phyloP scores from a whole-genome alignment of 139 green algal genomes.

The Zygnema cylindricum region DNA sequence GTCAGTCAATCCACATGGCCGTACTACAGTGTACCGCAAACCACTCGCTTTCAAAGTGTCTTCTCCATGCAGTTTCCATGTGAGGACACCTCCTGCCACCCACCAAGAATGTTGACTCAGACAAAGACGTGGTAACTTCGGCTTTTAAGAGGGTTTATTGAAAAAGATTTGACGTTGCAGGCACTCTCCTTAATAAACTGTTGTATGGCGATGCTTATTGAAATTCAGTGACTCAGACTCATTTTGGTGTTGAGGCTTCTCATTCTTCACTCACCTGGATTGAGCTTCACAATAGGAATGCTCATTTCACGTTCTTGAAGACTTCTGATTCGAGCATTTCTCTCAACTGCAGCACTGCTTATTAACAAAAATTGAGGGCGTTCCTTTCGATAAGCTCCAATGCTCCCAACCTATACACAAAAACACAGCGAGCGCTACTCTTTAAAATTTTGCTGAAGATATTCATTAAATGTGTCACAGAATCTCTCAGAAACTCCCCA shows the following conservation, averaged over 20 bases:
- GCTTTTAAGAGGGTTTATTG: too few species aligned
- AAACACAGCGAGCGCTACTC: too few species aligned
- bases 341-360: constrained; percentile 80
- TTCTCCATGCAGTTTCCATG: constrained; percentile 88
- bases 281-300: constrained; percentile 89
- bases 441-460: too few species aligned
- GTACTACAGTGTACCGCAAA: constrained; percentile 78
- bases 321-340: constrained; percentile 75
- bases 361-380: constrained; percentile 71
- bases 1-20: constrained; percentile 79
- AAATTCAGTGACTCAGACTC: too few species aligned
- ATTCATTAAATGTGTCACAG: too few species aligned
- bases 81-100: constrained; percentile 84
- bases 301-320: constrained; percentile 75
- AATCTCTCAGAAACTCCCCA: too few species aligned
- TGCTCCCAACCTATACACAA: constrained; percentile 37
- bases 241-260: too few species aligned
- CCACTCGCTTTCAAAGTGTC: constrained; percentile 77
- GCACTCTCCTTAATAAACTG: too few species aligned
- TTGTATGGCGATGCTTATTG: too few species aligned
- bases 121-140: too few species aligned
- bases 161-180: too few species aligned
- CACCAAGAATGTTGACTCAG: too few species aligned
- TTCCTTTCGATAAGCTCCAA: constrained; percentile 33
- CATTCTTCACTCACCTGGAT: constrained; percentile 54